These are phyloP conservation scores for Alternaria conjuncta DNA, from an alignment of 2,329 filamentous ascomycete species.

Conservation along the genomic window DNA sequence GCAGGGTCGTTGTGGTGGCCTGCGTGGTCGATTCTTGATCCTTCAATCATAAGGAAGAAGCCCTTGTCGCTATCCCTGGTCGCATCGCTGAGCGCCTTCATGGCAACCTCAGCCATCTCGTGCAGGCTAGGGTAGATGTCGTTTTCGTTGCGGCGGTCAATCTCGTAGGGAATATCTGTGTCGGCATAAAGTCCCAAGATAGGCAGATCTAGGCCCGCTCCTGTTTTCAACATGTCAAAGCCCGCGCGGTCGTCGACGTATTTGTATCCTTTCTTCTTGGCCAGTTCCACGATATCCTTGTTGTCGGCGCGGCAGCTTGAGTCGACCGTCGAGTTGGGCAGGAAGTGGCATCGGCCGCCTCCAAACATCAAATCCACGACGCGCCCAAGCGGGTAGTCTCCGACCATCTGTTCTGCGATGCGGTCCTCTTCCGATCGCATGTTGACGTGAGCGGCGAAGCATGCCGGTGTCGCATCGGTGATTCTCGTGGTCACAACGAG, in stretches of 20 bases:
- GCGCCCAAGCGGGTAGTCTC: conserved; percentile 82
- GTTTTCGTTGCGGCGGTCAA: conserved; percentile 81
- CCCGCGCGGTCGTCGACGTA: conserved; percentile 75
- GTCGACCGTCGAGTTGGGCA: conserved; percentile 74
- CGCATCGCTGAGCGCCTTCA: conserved; percentile 79
- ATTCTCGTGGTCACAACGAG: conserved; percentile 94
- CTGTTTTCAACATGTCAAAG: conserved; percentile 76
- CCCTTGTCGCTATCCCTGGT: conserved; percentile 86
- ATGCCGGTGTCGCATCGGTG: conserved; percentile 94
- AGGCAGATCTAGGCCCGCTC: conserved; percentile 74
- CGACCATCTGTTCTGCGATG: conserved; percentile 91
- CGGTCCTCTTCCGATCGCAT: conserved; percentile 81
- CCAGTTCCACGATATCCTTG: conserved; percentile 75
- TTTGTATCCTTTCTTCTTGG: conserved; percentile 78
- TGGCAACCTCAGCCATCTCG: conserved; percentile 86
- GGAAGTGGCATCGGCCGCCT: conserved; percentile 90
- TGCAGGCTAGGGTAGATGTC: conserved; percentile 86
- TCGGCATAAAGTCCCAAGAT: conserved; percentile 84
- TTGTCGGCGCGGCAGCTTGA: conserved; percentile 84
- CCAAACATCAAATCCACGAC: conserved; percentile 93
- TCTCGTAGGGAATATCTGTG: conserved; percentile 87
- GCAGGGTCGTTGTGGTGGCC: conserved; percentile 68
- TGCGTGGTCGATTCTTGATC: conserved; percentile 93
- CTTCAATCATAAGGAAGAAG: conserved; percentile 99
- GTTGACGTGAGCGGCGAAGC: conserved; percentile 89